Conservation (phyloP, 2,329 filamentous ascomycete genomes). For the Aspergillus tanneri region DNA sequence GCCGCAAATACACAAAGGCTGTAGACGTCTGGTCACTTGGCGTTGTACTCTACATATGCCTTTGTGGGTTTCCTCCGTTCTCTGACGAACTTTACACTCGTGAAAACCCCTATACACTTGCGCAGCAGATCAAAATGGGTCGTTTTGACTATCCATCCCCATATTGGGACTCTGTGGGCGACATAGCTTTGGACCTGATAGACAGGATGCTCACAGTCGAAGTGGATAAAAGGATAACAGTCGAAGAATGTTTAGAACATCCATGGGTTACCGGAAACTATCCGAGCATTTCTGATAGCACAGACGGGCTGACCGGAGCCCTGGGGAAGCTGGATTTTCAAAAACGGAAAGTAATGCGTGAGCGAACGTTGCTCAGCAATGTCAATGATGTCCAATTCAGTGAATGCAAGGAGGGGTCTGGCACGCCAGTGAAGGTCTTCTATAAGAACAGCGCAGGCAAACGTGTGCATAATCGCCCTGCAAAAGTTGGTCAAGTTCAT, state of each 20-base stretch:
- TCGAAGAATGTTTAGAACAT: slow-evolving; percentile 87
- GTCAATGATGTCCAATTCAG: slow-evolving; percentile 72
- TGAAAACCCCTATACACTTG: slow-evolving; percentile 82
- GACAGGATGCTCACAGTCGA: slow-evolving; percentile 93
- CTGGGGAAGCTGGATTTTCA: slow-evolving; percentile 80
- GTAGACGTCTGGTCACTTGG: slow-evolving; percentile 97
- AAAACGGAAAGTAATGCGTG: slow-evolving; percentile 73
- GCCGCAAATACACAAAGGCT: slow-evolving; percentile 87
- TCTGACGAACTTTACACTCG: slow-evolving; percentile 82
- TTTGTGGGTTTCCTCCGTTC: slow-evolving; percentile 96
- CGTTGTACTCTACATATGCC: slow-evolving; percentile 95
- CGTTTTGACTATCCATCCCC: slow-evolving; percentile 93
- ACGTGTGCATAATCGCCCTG: slow-evolving; percentile 44
- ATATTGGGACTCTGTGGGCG: slow-evolving; percentile 88
- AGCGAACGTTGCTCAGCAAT: slow-evolving; percentile 79
- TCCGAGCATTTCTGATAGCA: slow-evolving; percentile 74
- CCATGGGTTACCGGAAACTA: slow-evolving; percentile 74
- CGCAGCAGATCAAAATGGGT: slow-evolving; percentile 85
- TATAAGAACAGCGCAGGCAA: slow-evolving; percentile 63
- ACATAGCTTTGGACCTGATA: slow-evolving; percentile 86
- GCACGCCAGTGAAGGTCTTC: slow-evolving; percentile 69
- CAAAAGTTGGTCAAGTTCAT: slow-evolving; percentile 27
- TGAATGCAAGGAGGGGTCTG: slow-evolving; percentile 56
- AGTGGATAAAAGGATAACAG: slow-evolving; percentile 75
- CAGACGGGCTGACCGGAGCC: slow-evolving; percentile 85